These are phyloP conservation scores for Lachnellula suecica DNA, from an alignment of 2,329 filamentous ascomycete genomes.

Conservation along the genomic window DNA sequence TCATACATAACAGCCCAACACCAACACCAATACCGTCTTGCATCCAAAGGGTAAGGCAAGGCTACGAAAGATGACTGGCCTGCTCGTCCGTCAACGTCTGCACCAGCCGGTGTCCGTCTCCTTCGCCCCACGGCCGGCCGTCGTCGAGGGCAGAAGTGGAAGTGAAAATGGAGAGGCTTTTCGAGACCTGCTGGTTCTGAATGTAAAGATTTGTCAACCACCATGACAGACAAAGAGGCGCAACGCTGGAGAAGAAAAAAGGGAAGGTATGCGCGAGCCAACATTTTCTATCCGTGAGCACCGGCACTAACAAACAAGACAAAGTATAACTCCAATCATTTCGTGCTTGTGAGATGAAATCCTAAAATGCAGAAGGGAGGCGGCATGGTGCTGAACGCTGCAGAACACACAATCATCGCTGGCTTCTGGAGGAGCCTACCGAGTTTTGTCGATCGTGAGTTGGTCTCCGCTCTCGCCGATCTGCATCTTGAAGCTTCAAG, in stretches of 20 bases:
- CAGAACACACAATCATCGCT: conserved; percentile 34
- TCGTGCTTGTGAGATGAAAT: conserved; percentile 18
- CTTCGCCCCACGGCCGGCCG: neutral
- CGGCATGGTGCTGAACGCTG: conserved; percentile 19
- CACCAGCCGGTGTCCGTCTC: conserved; percentile 7
- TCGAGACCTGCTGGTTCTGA: too few species aligned
- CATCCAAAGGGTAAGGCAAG: neutral
- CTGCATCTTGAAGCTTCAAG: conserved; percentile 83
- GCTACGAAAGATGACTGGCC: conserved; percentile 30
- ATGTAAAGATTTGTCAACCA: conserved; percentile 27
- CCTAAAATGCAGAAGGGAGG: conserved; percentile 29
- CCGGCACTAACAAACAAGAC: neutral
- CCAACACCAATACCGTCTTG: neutral
- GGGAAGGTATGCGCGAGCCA: conserved; percentile 28
- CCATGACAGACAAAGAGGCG: conserved; percentile 11
- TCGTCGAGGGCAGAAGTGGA: too few species aligned
- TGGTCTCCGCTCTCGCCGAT: conserved; percentile 54
- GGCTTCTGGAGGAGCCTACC: conserved; percentile 43
- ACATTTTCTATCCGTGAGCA: conserved; percentile 20
- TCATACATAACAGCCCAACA: neutral
- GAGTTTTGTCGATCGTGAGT: conserved; percentile 62
- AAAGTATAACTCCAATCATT: conserved; percentile 5
- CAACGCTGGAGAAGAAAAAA: conserved; percentile 15
- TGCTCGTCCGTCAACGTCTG: conserved; percentile 26
- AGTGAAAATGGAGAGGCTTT: too few species aligned